Evolutionary conservation across 768 basidiomycete genomes (phyloP), one percentile per base, ranked within the genome.

Genomic region (Boletus vermiculosoides): DNA sequence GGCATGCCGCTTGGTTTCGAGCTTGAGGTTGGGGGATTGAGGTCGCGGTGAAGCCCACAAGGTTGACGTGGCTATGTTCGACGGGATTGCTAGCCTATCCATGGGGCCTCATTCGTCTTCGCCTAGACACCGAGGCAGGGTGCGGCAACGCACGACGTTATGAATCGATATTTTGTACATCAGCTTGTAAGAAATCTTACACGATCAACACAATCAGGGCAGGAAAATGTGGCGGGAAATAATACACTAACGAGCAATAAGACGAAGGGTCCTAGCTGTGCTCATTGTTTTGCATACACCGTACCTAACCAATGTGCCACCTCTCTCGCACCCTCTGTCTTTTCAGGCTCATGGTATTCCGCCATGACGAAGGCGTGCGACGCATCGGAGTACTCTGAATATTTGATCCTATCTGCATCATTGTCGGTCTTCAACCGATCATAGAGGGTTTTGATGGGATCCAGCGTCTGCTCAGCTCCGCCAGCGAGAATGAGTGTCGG

Each of bases 101-200:
- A 68, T 63, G 7, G 55, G 23, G 0, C 60, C 62, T 70, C 72
- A 71, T n/a, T 64, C 66, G 5, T 59, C 59, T 18, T 55, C 40
- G 7, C 10, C 64, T 61, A 41, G 15, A 46, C 30, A n/a, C n/a
- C n/a, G 25, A 44, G 2, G n/a, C 30, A 45, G 22, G 10, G 28
- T 18, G 22, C 33, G 1, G n/a, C 16, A 12, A 8, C 11, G 8
- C 15, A 28, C 3, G n/a, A n/a, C 8, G 3, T 42, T 37, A 42
- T 34, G 31, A 20, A 52, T 11, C 13, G 16, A 54, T n/a, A n/a
- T n/a, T n/a, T n/a, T n/a, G n/a, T n/a, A n/a, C n/a, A n/a, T n/a
- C n/a, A n/a, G n/a, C n/a, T n/a, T n/a, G n/a, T n/a, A n/a, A n/a
- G n/a, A n/a, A n/a, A n/a, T n/a, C n/a, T n/a, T n/a, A n/a, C n/a